Evolutionary conservation across 495 filamentous ascomycete species (phyloP).

Genomic region (Neohortaea acidophila): DNA sequence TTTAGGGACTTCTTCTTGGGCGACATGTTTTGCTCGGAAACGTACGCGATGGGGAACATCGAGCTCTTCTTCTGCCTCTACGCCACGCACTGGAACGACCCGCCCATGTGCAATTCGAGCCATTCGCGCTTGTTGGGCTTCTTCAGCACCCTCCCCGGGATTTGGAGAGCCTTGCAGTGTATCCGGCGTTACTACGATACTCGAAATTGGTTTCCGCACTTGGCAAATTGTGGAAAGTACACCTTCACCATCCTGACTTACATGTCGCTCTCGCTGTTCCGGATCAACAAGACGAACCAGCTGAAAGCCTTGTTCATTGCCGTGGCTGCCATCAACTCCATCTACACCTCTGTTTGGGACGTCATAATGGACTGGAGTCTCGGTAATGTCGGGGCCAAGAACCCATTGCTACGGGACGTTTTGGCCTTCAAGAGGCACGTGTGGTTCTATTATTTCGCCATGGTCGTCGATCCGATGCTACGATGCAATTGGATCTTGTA

Average conservation of each 20-base stretch:
- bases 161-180: conserved; percentile 85
- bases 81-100: conserved; percentile 53
- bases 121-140: conserved; percentile 77
- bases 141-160: conserved; percentile 64
- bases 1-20: conserved; percentile 96
- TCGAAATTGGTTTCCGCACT: conserved; percentile 72
- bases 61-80: conserved; percentile 93
- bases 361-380: conserved; percentile 92
- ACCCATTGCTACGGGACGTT: too few relatives aligned
- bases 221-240: conserved; percentile 89
- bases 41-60: conserved; percentile 83
- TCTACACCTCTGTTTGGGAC: conserved; percentile 88
- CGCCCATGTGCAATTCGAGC: conserved; percentile 64
- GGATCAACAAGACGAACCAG: conserved; percentile 43
- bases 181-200: conserved; percentile 81
- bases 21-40: conserved; percentile 92
- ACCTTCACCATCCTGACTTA: conserved; percentile 47
- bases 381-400: conserved; percentile 53
- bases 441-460: conserved; percentile 61
- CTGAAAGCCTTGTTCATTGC: conserved; percentile 58
- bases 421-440: conserved; percentile 46
- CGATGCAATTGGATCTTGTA: conserved; percentile 95
- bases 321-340: conserved; percentile 60
- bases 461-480: conserved; percentile 71
- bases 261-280: conserved; percentile 23